Percentiles rank a stretch among this genome's conserved stretches.
Conservation (phyloP, 768 basidiomycete genomes). For the Phlebiopsis flavidoalba region DNA sequence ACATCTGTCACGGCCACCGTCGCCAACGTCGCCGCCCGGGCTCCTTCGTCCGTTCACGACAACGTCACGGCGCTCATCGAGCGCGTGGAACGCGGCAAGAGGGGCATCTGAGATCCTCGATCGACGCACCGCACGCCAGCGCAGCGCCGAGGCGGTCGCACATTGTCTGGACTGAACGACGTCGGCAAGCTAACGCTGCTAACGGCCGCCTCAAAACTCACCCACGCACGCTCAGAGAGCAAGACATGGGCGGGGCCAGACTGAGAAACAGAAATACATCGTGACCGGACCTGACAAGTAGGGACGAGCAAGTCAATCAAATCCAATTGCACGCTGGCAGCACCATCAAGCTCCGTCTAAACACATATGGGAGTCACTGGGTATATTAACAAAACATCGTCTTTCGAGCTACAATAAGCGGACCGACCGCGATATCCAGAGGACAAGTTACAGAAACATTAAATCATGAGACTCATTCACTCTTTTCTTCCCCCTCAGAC, state of each 20-base stretch:
- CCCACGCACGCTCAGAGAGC: neutral
- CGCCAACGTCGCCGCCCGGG: neutral
- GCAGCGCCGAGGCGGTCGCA: too few species aligned
- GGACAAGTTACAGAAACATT: neutral
- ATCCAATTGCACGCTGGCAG: neutral
- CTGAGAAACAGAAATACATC: neutral
- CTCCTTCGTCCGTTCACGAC: neutral
- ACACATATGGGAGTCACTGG: neutral
- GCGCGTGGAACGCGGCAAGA: neutral
- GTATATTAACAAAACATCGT: neutral
- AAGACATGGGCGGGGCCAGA: neutral
- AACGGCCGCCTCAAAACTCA: neutral
- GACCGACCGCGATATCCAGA: neutral
- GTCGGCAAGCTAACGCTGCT: neutral
- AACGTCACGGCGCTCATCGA: neutral
- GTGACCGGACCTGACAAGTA: neutral
- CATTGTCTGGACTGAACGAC: neutral
- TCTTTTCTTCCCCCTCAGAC: conserved; percentile 2
- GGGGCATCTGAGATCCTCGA: neutral
- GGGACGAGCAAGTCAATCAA: neutral
- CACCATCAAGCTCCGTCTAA: neutral
- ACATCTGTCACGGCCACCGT: neutral
- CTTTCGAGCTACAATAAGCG: neutral
- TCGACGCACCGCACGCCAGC: neutral
- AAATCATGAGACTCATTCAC: neutral